phyloP scores from a whole-genome alignment of 805 yeast species.

The Blastobotrys muscicola region DNA sequence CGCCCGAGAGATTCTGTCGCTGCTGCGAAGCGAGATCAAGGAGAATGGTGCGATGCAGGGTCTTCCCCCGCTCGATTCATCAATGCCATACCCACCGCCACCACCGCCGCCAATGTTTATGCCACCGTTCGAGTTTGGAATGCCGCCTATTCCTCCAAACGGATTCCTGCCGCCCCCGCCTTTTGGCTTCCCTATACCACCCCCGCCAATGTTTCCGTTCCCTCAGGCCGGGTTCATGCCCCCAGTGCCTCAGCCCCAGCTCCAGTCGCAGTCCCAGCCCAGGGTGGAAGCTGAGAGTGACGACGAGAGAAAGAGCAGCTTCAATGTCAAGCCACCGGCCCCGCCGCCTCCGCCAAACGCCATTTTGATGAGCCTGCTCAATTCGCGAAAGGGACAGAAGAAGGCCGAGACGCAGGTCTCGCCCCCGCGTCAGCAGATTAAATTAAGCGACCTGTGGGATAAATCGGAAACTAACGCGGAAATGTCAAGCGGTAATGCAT shows the following conservation, averaged over 20 bases:
- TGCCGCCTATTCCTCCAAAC: slow-evolving; percentile 5
- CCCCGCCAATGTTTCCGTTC: slow-evolving; percentile 7
- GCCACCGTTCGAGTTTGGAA: slow-evolving; percentile 4
- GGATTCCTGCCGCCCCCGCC: slow-evolving; percentile 5
- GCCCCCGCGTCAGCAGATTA: too few relatives aligned
- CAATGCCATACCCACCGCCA: slow-evolving; percentile 4
- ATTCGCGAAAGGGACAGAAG: slow-evolving; percentile 6
- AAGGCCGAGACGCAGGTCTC: background rate
- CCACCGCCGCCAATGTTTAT: slow-evolving; percentile 6
- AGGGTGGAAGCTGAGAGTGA: slow-evolving; percentile 1
- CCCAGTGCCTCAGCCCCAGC: background rate
- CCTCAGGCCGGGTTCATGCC: too few relatives aligned
- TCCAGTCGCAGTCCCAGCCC: background rate
- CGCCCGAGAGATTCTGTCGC: slow-evolving; percentile 24
- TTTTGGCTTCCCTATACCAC: slow-evolving; percentile 6
- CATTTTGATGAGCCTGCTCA: slow-evolving; percentile 16
- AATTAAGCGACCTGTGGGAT: too few relatives aligned
- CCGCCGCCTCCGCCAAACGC: slow-evolving; percentile 19
- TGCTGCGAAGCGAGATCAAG: slow-evolving; percentile 19
- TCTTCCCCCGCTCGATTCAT: background rate
- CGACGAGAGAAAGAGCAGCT: slow-evolving; percentile 1
- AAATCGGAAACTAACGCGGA: too few relatives aligned
- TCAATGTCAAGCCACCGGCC: slow-evolving; percentile 7
- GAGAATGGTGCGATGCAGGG: slow-evolving; percentile 3
- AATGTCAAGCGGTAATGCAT: too few relatives aligned